phyloP scores from a whole-genome alignment of 805 yeast genomes.

The Komagataella pastoris region DNA sequence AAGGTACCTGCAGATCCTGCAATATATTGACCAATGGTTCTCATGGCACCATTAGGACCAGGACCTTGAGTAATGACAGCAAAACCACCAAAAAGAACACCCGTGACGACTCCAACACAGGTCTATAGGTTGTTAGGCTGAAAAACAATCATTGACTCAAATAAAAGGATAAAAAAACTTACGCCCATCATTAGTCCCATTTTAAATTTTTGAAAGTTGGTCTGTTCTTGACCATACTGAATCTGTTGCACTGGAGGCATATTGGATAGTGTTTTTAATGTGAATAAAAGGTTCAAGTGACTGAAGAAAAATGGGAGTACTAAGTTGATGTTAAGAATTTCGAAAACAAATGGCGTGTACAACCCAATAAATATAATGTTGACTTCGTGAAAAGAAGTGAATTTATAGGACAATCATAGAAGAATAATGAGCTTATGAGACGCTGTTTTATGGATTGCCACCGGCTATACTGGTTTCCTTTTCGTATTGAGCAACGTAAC shows the following conservation, averaged over 20 bases:
- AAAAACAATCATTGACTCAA: neutral
- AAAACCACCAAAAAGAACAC: slow-evolving; percentile 88
- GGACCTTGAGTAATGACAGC: slow-evolving; percentile 89
- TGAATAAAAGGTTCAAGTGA: neutral
- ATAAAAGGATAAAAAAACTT: slow-evolving; percentile 11
- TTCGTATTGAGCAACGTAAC: too few relatives aligned
- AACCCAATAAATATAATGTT: neutral
- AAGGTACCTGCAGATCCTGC: slow-evolving; percentile 95
- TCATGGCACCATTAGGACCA: slow-evolving; percentile 96
- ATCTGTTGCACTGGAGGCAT: slow-evolving; percentile 64
- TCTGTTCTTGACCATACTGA: slow-evolving; percentile 54
- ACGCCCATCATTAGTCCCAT: slow-evolving; percentile 98
- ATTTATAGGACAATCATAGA: too few relatives aligned
- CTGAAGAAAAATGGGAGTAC: neutral
- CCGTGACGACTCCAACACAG: slow-evolving; percentile 87
- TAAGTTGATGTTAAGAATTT: neutral
- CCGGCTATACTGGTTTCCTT: too few relatives aligned
- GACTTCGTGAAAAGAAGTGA: neutral
- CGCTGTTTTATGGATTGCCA: too few relatives aligned
- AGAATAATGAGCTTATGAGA: too few relatives aligned
- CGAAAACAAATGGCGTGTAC: neutral
- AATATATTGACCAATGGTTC: slow-evolving; percentile 93
- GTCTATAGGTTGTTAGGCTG: slow-evolving; percentile 17
- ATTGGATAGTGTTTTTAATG: neutral
- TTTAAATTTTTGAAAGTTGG: slow-evolving; percentile 91